Evolutionary conservation across 441 rosid genomes (phyloP), one percentile per base, ranked within the genome.

Genomic region (Erysimum pusillum): DNA sequence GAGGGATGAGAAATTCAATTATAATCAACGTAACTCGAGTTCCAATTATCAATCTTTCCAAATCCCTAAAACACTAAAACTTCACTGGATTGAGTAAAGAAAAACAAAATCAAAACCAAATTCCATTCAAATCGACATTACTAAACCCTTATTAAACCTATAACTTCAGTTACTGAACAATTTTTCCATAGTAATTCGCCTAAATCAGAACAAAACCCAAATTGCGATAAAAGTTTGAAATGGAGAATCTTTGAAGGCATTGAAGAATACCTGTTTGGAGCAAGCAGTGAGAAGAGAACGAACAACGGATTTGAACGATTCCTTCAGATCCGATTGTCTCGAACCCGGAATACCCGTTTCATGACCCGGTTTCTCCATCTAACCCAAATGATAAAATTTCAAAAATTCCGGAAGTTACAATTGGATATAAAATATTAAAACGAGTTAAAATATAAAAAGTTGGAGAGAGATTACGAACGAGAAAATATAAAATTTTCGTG

Each of bases 221-320:
- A 62, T 3, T 7, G 49, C 66, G 48, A 61, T 34, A 1, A 31
- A 14, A 54, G 0, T 7, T 22, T 11, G 22, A 4, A 13, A 28
- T 20, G 58, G 28, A 25, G 28, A 53, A 13, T 10, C 11, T 7
- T 54, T 2, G 25, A 57, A 4, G 42, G 25, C 42, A 35, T 15
- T 5, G 48, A 22, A 36, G 10, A 10, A 42, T 51, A 91, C 97
- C 87, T 88, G 76, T 22, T 65, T 73, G 76, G 90, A 81, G 77
- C 88, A 90, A 53, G 90, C 75, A 36, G 89, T 84, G 80, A 92
- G 94, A 59, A 91, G 85, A 62, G 87, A 79, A 41, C 83, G 88
- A 76, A 87, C 56, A 10, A 89, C 90, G 17, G 84, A 84, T 76
- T 85, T 89, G 83, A 90, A 90, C 6, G 88, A 85, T 59, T 79